A percentile compares a stretch with the other conserved stretches of the same genome.
phyloP scores from a whole-genome alignment of 805 yeast species.

The Candida ortonii region DNA sequence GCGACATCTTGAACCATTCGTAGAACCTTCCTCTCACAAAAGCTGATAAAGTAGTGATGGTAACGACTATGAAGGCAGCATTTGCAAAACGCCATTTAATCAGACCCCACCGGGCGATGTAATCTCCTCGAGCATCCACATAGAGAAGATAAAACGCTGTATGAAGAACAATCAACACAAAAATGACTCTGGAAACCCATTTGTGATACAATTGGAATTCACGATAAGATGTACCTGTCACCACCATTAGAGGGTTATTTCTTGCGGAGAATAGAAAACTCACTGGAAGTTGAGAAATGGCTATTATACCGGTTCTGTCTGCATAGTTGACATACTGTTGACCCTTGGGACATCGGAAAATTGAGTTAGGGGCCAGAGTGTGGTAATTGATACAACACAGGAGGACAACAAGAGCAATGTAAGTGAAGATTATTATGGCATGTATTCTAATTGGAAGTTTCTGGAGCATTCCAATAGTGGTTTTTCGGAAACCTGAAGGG shows the following conservation, averaged over 20 bases:
- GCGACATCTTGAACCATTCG: slow-evolving; percentile 45
- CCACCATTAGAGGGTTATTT: slow-evolving; percentile 30
- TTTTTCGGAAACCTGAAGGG: slow-evolving; percentile 4
- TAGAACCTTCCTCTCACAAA: slow-evolving; percentile 37
- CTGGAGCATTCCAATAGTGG: slow-evolving; percentile 13
- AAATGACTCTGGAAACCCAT: slow-evolving; percentile 41
- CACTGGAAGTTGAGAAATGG: slow-evolving; percentile 37
- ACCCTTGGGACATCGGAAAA: slow-evolving; percentile 31
- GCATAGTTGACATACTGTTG: slow-evolving; percentile 34
- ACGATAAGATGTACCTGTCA: slow-evolving; percentile 36
- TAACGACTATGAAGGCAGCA: slow-evolving; percentile 31
- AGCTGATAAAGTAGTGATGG: slow-evolving; percentile 31
- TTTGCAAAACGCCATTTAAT: slow-evolving; percentile 46
- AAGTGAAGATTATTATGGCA: slow-evolving; percentile 28
- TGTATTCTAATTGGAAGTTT: slow-evolving; percentile 35
- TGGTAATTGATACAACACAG: slow-evolving; percentile 31
- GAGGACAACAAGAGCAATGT: slow-evolving; percentile 26
- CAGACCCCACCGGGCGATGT: slow-evolving; percentile 36
- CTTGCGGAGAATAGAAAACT: slow-evolving; percentile 35
- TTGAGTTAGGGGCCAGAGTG: slow-evolving; percentile 27
- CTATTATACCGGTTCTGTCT: slow-evolving; percentile 47
- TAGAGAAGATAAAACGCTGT: slow-evolving; percentile 37
- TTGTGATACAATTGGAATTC: slow-evolving; percentile 36
- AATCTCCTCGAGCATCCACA: slow-evolving; percentile 36
- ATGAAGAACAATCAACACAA: slow-evolving; percentile 38